Evolutionary conservation across 2,329 filamentous ascomycete species (phyloP), one percentile per base, ranked within the genome.

Genomic region (Calonectria pseudoturangicola): DNA sequence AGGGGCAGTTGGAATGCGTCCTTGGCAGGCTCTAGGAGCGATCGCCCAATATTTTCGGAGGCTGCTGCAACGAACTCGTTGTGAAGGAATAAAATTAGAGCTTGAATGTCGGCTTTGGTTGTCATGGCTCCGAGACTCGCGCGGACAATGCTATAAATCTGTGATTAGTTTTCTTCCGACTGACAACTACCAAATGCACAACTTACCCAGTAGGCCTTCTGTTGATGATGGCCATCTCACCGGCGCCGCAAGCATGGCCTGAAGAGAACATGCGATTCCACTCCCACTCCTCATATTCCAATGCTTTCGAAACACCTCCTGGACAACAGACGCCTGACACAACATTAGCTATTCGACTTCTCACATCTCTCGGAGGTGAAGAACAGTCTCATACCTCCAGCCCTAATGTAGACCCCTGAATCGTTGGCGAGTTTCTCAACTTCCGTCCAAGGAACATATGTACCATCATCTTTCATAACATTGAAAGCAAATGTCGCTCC

Each of bases 401-500:
- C 91, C 58, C 92, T 86, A 39, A 94, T 85, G 75, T 90, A 92
- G 67, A 93, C 89, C 8, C 86, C 84, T 4, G 86, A 84, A 15
- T 86, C 82, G 73, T 92, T 89, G 0, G 92, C 91, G 21, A 87
- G 82, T 39, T 84, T 84, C 81, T 93, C 92, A n/a, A 93, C 89
- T 2, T 89, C 86, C 2, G 86, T 87, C 77, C 91, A 92, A 0
- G 89, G 86, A 36, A 92, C 83, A 75, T 89, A 88, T 1, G 82
- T 82, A 1, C 91, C 91, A 70, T 89, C 86, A 3, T 86, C 80
- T n/a, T 82, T 82, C 30, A 88, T 81, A 15, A 93, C 82, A 74
- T 93, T 94, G 83, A 94, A 92, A 2, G 92, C 89, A 27, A 94
- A 84, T 0, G 90, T 92, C 1, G 91, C 87, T 2, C 92, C 92